Evolutionary conservation across 2,329 filamentous ascomycete species (phyloP), one percentile per base, ranked within the genome.

Genomic region (Diplodia mutila): DNA sequence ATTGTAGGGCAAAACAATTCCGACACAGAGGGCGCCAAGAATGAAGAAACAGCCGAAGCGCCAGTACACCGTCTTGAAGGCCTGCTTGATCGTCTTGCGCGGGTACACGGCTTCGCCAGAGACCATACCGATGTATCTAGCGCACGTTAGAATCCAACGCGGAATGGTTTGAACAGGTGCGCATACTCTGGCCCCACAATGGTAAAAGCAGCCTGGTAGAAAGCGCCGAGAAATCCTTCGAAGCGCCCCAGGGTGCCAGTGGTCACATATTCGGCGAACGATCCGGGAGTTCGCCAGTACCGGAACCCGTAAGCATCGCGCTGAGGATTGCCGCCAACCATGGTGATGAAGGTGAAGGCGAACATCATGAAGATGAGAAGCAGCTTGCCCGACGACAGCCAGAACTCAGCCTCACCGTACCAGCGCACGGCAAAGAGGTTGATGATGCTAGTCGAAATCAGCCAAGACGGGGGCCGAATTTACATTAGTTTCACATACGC

Each of bases 341-440:
- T 78, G 61, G 75, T 77, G 55, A 79, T 61, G 52, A 79, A 74
- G 18, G 77, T 77, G 69, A 78, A 79, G 54, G 52, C 67, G 66
- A 76, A 76, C 18, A 79, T 70, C 32, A 74, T 72, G 37, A 76
- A 55, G 53, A 79, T 74, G 12, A 78, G 72, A 2, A 75, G 27
- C 48, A 82, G 72, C 68, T 82, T 82, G 71, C 79, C 78, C 6
- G 94, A 70, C 88, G 91, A 89, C 23, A 89, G 87, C 80, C 86
- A 86, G 74, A 96, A 95, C 75, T 95, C 92, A 0, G 89, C 77
- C 76, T 68, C 67, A 18, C 67, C 67, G 11, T 68, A 68, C 64
- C 61, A 68, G 25, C 53, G 49, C 16, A 68, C 67, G 9, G 61
- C 48, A 46, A 67, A 69, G 23, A 67, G 29, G 37, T 67, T 67